phyloP scores from a whole-genome alignment of 1,284 basidiomycete species.

The Kwoniella shivajii region DNA sequence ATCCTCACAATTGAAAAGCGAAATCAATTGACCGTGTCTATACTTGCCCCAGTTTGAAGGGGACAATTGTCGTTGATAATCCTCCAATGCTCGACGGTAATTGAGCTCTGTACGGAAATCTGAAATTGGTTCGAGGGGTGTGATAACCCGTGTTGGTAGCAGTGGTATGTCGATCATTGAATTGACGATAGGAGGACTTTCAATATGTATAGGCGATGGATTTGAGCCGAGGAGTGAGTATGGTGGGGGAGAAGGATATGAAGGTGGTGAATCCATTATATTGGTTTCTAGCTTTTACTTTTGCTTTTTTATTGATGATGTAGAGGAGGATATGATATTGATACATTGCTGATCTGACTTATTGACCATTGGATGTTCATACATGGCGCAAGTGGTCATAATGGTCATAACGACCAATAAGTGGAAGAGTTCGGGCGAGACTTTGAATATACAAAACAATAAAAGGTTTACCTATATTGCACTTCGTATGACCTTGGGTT shows the following conservation, averaged over 20 bases:
- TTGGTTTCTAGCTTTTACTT: no score
- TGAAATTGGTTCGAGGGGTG: not conserved
- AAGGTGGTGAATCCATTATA: not conserved
- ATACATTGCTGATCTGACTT: no score
- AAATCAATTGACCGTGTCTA: not conserved
- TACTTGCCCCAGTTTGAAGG: conserved; percentile 6
- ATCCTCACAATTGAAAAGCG: not conserved
- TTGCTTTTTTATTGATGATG: no score
- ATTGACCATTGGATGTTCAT: no score
- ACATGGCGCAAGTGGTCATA: no score
- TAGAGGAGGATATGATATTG: no score
- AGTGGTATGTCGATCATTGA: not conserved
- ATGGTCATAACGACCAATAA: no score
- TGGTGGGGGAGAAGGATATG: not conserved
- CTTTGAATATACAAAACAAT: no score
- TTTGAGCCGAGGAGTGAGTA: not conserved
- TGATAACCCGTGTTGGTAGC: not conserved
- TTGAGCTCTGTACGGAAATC: not conserved
- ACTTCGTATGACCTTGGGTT: no score
- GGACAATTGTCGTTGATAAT: not conserved
- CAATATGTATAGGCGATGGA: not conserved
- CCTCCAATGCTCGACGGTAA: not conserved
- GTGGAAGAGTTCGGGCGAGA: no score
- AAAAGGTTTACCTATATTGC: no score
- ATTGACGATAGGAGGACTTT: no score